Evolutionary conservation across 1,139 yeast genomes (phyloP).

Genomic region (Pneumocystis sp.): DNA sequence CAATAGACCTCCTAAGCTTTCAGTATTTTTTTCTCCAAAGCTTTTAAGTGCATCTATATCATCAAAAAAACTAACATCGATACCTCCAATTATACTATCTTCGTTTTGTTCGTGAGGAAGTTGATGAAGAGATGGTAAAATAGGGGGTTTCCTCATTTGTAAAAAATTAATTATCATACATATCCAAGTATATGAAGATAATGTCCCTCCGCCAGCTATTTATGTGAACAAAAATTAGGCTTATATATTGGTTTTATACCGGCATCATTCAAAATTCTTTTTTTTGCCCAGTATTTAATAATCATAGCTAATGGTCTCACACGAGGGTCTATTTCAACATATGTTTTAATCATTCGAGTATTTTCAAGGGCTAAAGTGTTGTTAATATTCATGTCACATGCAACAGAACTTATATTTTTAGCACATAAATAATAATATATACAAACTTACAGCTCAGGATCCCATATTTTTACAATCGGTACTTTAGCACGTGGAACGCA

Average conservation of each 20-base stretch:
- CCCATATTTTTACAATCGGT: slow-evolving; percentile 19
- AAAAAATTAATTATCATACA: slow-evolving; percentile 18
- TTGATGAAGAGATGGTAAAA: slow-evolving; percentile 17
- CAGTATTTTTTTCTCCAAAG: slow-evolving; percentile 15
- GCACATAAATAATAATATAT: background rate
- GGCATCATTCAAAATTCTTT: slow-evolving; percentile 18
- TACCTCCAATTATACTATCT: slow-evolving; percentile 13
- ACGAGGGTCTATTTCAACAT: slow-evolving; percentile 17
- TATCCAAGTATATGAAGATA: slow-evolving; percentile 20
- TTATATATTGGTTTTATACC: background rate
- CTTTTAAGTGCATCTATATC: slow-evolving; percentile 14
- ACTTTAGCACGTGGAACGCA: slow-evolving; percentile 19
- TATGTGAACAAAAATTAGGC: background rate
- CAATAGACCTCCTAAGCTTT: slow-evolving; percentile 16
- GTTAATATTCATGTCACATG: slow-evolving; percentile 20
- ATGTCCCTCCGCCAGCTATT: slow-evolving; percentile 17
- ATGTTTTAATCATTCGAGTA: slow-evolving; percentile 17
- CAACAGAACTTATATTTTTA: slow-evolving; percentile 2
- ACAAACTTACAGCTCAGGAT: slow-evolving; percentile 14
- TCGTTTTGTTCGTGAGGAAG: slow-evolving; percentile 9
- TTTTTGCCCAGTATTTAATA: slow-evolving; percentile 19
- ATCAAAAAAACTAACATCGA: slow-evolving; percentile 17
- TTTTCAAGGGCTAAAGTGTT: slow-evolving; percentile 18
- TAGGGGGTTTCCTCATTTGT: slow-evolving; percentile 17
- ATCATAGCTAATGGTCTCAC: slow-evolving; percentile 18